These are phyloP conservation scores for Dalbergia oliveri DNA, from an alignment of 306 rosid species.

Conservation along the genomic window DNA sequence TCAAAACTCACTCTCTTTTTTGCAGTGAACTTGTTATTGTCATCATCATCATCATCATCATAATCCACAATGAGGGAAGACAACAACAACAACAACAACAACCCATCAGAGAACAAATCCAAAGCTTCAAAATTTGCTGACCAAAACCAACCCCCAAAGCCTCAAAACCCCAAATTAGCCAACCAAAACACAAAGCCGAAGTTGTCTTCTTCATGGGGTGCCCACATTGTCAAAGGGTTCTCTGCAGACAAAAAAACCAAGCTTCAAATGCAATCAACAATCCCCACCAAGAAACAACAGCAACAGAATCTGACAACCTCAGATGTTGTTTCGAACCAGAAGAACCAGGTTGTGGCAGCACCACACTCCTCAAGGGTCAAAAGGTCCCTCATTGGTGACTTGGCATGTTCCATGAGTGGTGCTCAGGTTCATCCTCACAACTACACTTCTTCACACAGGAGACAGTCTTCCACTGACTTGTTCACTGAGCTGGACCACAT, in stretches of 20 bases:
- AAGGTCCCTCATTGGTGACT: slow-evolving; percentile 83
- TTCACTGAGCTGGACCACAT: slow-evolving; percentile 89
- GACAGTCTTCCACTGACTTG: slow-evolving; percentile 92
- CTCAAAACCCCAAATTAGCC: slow-evolving; percentile 54
- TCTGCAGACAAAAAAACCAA: slow-evolving; percentile 79
- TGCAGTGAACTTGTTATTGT: background rate
- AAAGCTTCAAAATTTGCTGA: slow-evolving; percentile 70
- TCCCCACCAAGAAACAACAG: slow-evolving; percentile 62
- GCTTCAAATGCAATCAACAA: slow-evolving; percentile 36
- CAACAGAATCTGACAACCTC: slow-evolving; percentile 43
- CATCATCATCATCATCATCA: background rate
- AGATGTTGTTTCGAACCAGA: slow-evolving; percentile 54
- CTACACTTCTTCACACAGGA: slow-evolving; percentile 70
- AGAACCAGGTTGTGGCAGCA: slow-evolving; percentile 60
- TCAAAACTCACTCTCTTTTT: too few relatives aligned
- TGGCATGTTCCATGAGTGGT: slow-evolving; percentile 67
- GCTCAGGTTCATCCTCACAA: slow-evolving; percentile 79
- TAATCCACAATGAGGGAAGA: slow-evolving; percentile 79
- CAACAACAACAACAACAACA: slow-evolving; percentile 26
- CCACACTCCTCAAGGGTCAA: slow-evolving; percentile 73
- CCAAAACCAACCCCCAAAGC: slow-evolving; percentile 83
- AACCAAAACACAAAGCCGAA: slow-evolving; percentile 57
- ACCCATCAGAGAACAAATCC: slow-evolving; percentile 67
- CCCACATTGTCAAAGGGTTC: slow-evolving; percentile 89
- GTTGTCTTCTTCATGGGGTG: slow-evolving; percentile 75